Percentiles rank a stretch among this genome's conserved stretches.
Evolutionary conservation across 345 rosid species (phyloP).

Genomic region (Syzygium aromaticum): DNA sequence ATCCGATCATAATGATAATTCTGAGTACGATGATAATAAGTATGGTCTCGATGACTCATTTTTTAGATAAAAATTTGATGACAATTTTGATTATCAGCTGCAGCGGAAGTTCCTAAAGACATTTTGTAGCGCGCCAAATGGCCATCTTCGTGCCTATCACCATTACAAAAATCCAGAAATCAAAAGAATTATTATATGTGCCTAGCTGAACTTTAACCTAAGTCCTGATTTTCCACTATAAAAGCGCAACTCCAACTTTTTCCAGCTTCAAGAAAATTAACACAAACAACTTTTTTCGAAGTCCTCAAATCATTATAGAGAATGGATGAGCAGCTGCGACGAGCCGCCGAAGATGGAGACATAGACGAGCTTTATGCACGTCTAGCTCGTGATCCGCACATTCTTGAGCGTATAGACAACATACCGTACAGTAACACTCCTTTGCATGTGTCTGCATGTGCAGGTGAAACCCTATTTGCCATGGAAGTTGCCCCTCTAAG

Average conservation of each 20-base stretch:
- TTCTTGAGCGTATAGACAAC: neutral
- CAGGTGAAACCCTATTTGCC: slow-evolving; percentile 18
- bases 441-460: slow-evolving; percentile 17
- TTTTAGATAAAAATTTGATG: neutral
- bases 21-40: neutral
- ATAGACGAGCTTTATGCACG: neutral
- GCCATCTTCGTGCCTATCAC: neutral
- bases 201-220: neutral
- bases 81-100: neutral
- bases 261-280: neutral
- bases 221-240: neutral
- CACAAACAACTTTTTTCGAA: neutral
- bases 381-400: neutral
- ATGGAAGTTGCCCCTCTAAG: slow-evolving; percentile 8
- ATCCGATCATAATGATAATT: neutral
- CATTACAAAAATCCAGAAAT: no score
- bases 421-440: neutral
- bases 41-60: neutral
- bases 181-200: no score
- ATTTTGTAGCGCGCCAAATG: neutral
- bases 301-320: neutral
- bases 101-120: accelerated
- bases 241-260: neutral
- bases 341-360: neutral
- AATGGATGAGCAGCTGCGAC: neutral